Evolutionary conservation across 768 basidiomycete species (phyloP), one percentile per base, ranked within the genome.

Genomic region (Russula emetica): DNA sequence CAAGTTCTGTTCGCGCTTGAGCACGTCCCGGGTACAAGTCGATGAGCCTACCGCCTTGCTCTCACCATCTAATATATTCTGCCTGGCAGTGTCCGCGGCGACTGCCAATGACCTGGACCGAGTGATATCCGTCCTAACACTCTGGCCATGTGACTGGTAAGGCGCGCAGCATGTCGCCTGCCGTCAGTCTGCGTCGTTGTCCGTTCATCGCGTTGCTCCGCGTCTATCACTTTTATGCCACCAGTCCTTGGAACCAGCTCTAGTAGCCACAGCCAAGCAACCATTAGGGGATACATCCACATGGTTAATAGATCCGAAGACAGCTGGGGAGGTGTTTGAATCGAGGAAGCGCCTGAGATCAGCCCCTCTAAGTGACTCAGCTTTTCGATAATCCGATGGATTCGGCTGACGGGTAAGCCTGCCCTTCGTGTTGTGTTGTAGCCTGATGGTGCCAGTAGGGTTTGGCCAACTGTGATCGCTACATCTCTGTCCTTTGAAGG

Each of bases 111-210:
- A 70, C 74, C 79, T 82, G 81, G 56, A 78, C 67, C 65, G 76
- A 73, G 45, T 81, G 71, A 51, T 69, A 70, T 69, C 79, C 78
- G 72, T 83, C 80, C 67, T 78, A 74, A 32, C 30, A 79, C 81
- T 58, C 80, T 81, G 53, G 14, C 28, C 24, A 32, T 62, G 62
- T 68, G 30, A 78, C 69, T 40, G 71, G 70, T 54, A 80, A 69
- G 10, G 54, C 24, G 14, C 22, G 36, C 38, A 20, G 36, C n/a
- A 16, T 40, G 24, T 26, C 54, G 53, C 53, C 32, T 38, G 34
- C 32, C 24, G 22, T 22, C n/a, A 10, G 53, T 38, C n/a, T 24
- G 34, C 22, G 13, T 13, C n/a, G 52, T 6, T 7, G 28, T 38
- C 32, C 11, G 34, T 10, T 13, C 7, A 18, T 36, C 45, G 45